These are phyloP conservation scores for Lippia alba DNA, from an alignment of 305 asterid species.

Conservation along the genomic window DNA sequence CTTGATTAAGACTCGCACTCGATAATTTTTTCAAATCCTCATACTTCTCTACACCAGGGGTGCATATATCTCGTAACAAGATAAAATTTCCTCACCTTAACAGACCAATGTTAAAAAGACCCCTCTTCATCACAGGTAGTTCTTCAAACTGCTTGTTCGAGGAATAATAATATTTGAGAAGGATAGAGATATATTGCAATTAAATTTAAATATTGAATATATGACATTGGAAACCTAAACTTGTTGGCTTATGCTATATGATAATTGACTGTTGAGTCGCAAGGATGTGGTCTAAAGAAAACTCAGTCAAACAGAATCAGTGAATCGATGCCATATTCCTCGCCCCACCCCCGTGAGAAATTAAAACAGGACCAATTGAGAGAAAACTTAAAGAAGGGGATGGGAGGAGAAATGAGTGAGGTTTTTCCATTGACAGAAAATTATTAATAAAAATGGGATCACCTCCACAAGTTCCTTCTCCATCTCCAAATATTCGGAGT, in stretches of 20 bases:
- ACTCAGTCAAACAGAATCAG: not conserved
- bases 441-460: constrained; percentile 26
- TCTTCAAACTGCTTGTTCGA: constrained; percentile 56
- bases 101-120: constrained; percentile 41
- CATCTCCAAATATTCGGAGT: constrained; percentile 70
- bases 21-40: constrained; percentile 48
- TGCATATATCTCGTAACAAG: constrained; percentile 37
- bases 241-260: constrained; percentile 8
- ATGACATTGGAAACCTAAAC: constrained; percentile 12
- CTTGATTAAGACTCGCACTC: constrained; percentile 50
- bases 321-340: not conserved
- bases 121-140: constrained; percentile 47
- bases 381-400: not conserved
- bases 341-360: not conserved
- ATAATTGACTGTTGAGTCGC: constrained; percentile 17
- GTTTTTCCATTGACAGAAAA: not conserved
- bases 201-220: constrained; percentile 22
- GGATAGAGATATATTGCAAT: constrained; percentile 32
- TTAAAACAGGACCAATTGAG: not conserved
- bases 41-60: constrained; percentile 42
- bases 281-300: not conserved
- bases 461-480: constrained; percentile 81
- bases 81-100: constrained; percentile 59
- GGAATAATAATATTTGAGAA: constrained; percentile 48
- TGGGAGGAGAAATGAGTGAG: not conserved